Evolutionary conservation across 441 rosid species (phyloP), one percentile per base, ranked within the genome.

Genomic region (Adansonia gregorii): DNA sequence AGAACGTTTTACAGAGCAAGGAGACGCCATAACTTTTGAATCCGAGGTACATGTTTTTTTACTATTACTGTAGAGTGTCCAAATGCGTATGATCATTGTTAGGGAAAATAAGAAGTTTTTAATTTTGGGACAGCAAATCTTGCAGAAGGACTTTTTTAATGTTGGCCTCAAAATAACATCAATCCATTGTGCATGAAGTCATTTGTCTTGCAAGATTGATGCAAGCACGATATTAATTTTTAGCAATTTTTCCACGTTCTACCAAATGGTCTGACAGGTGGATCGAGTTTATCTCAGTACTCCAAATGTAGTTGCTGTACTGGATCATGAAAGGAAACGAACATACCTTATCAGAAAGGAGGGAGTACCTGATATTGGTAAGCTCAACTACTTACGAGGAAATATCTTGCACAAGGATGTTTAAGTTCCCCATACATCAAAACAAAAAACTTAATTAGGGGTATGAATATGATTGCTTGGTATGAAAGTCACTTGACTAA

Each of bases 331-430:
- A 80, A 78, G 79, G 49, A 95, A 93, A 79, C 77, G 94, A 58
- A 95, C 99, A 2, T 92, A 91, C 81, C 68, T 83, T 2, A 79
- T 95, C 1, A 82, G 82, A 43, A 95, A 90, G 76, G 92, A 93
- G 82, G 98, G 99, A 43, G 94, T 95, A 73, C 94, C 96, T 3
- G 99, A 95, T 73, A 87, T 91, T 0, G 98, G 98, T 93, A 81
- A 85, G 91, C 20, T 24, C 27, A 71, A 31, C 27, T 31, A 31
- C 74, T 71, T 48, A 0, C 31, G 63, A 19, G 63, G 27, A 56
- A 19, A 27, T 49, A 1, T 12, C 5, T 11, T 35, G 48, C 17
- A 58, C 0, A 31, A 31, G 15, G 22, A 51, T 49, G 60, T 49
- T 70, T 43, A 5, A 6, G 8, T 41, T 15, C 45, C 31, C 24